Conservation (phyloP, 2,329 filamentous ascomycete species). For the Pseudogymnoascus sp. region DNA sequence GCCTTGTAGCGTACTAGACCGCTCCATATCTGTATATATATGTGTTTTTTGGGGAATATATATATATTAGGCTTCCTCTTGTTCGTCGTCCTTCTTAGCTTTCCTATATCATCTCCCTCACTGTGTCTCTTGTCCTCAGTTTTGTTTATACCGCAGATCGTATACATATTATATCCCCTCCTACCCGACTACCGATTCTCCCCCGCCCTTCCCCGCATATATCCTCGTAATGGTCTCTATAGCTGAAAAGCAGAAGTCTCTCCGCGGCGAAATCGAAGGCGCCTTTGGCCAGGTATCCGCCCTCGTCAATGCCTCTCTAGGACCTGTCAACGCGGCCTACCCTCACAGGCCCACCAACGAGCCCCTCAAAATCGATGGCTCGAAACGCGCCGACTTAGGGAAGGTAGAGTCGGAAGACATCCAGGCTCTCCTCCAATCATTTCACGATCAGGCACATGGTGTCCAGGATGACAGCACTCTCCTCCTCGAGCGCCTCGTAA, state of each 20-base stretch:
- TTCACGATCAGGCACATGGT: conserved; percentile 55
- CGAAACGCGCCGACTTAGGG: conserved; percentile 32
- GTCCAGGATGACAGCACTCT: conserved; percentile 66
- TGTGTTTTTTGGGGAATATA: background rate
- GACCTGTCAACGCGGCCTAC: conserved; percentile 31
- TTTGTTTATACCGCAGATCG: background rate
- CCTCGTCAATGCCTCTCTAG: conserved; percentile 33
- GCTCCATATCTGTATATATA: background rate
- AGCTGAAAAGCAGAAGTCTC: background rate
- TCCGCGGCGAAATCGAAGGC: conserved; percentile 28
- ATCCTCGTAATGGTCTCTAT: background rate
- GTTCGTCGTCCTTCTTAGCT: background rate
- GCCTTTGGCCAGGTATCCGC: conserved; percentile 32
- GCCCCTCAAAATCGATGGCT: conserved; percentile 21
- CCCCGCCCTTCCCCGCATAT: background rate
- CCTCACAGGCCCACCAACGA: conserved; percentile 31
- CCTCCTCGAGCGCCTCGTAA: conserved; percentile 64
- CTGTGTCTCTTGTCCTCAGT: background rate
- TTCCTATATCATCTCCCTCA: background rate
- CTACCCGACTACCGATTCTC: background rate
- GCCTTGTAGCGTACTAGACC: background rate
- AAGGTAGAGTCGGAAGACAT: conserved; percentile 40
- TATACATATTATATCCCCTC: conserved; percentile 1
- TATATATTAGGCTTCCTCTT: background rate
- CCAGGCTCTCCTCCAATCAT: conserved; percentile 51